Base-by-base conservation (phyloP, 2,329 filamentous ascomycete species). In the Thelonectria rubi region DNA sequence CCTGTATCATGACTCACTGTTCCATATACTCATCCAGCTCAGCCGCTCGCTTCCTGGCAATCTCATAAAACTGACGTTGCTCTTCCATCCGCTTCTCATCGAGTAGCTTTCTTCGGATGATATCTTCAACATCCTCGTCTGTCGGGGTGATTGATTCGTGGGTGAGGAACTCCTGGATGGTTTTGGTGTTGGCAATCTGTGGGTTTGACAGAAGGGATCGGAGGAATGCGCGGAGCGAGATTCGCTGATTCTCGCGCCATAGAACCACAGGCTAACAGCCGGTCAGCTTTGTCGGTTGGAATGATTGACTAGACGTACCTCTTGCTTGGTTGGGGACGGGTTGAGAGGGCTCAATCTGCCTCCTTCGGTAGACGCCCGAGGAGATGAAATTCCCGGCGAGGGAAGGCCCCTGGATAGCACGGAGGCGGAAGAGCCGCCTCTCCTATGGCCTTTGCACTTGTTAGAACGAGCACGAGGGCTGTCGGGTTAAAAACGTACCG, bases 11-110 rank as follows among this genome's bases (percentile, higher is more conserved):
- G 9, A 63, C 88, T 77, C 78, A 92, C 89, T 97, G 79, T 78
- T 99, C 95, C 95, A 99, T 99, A 75, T 98, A 97, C 21, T 97
- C 92, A 77, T 99, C 95, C 52, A 99, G 83, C 73, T 98, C 95
- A 5, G 92, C 91, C 2, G 95, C 95, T 66, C 95, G 88, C 76
- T 93, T 89, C 67, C 93, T 85, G 9, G 95, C 95, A 73, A 99
- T 94, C 75, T 99, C 94, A 76, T 97, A 99, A 75, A 99, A 99
- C 66, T 89, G 87, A 74, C 89, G 91, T 75, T 99, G 95, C 77
- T 99, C 95, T 72, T 97, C 92, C 54, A 98, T 86, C 46, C 95
- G 88, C 76, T 91, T 91, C 74, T 92, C 89, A 71, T 99, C 95
- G 77, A 97, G 88, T 12, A 86, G 84, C 76, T 94, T 96, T 55